Evolutionary conservation across 2,329 filamentous ascomycete species (phyloP), one percentile per base, ranked within the genome.

Genomic region (Neonectria coccinea): DNA sequence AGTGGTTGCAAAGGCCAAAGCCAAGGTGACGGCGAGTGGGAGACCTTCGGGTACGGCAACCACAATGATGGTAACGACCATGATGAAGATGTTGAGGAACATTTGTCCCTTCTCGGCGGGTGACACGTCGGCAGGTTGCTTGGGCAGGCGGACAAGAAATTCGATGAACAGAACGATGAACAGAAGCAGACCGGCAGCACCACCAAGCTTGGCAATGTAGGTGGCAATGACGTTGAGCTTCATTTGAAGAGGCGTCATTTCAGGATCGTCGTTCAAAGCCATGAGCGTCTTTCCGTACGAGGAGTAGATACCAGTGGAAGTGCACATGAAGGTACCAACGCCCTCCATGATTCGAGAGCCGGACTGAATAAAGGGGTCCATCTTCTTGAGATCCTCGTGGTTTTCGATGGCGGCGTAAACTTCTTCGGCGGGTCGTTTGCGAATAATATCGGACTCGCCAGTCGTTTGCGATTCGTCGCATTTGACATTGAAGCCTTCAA

Each of bases 121-220:
- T 0, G 85, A 85, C 2, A 80, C 80, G 4, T 74, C 68, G 62
- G 87, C 83, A 18, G 67, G 67, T 78, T 81, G 59, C 79, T 85
- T 75, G 6, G 83, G 82, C 3, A 97, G 85, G 12, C 88, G 81
- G 52, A 89, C 92, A 10, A 96, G 83, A 75, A 97, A 97, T 73
- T 93, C 88, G 80, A 97, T 94, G 74, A 97, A 88, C 14, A 97
- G 84, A 50, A 97, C 91, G 51, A 95, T 84, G 80, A 97, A 97
- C 51, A 97, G 84, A 9, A 93, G 81, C 14, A 96, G 82, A 68
- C 91, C 93, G 53, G 93, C 92, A 55, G 85, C 89, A 76, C 92
- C 93, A 78, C 91, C 91, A 39, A 93, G 81, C 78, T 92, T 92
- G 62, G 91, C 91, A 75, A 93, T 93, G 80, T 91, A 92, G 68